A percentile compares a stretch with the other conserved stretches of the same genome.
phyloP scores from a whole-genome alignment of 306 rosid species.

The Prunus campanulata region DNA sequence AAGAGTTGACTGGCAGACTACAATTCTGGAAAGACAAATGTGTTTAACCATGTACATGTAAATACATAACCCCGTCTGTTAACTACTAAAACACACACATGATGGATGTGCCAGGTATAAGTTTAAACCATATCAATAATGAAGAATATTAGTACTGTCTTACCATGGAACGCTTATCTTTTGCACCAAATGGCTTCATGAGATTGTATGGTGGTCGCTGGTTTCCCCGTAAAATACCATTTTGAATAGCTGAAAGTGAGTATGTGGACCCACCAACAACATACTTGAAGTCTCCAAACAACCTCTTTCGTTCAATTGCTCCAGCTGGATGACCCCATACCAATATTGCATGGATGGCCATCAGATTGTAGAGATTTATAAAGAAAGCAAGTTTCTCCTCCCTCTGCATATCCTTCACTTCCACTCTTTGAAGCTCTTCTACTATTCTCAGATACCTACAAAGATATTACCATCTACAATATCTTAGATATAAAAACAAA shows the following conservation, averaged over 20 bases:
- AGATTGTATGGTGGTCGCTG: slow-evolving; percentile 87
- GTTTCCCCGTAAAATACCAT: slow-evolving; percentile 92
- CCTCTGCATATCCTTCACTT: slow-evolving; percentile 59
- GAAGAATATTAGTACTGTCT: slow-evolving; percentile 15
- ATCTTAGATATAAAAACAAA: slow-evolving; percentile 2
- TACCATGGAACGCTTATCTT: slow-evolving; percentile 68
- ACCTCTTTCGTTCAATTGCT: slow-evolving; percentile 69
- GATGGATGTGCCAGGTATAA: background rate
- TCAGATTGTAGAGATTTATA: slow-evolving; percentile 91
- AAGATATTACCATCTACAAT: slow-evolving; percentile 16
- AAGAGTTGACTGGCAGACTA: background rate
- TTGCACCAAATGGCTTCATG: slow-evolving; percentile 81
- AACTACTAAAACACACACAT: background rate
- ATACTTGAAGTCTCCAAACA: slow-evolving; percentile 79
- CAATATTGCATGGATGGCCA: slow-evolving; percentile 84
- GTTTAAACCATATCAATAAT: background rate
- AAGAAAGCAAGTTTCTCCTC: slow-evolving; percentile 94
- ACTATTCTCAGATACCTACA: slow-evolving; percentile 82
- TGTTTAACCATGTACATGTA: background rate
- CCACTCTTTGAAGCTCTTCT: slow-evolving; percentile 93
- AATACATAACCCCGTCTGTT: background rate
- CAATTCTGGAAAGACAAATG: background rate
- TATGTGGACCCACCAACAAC: slow-evolving; percentile 74
- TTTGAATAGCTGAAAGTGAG: slow-evolving; percentile 89
- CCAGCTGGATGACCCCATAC: slow-evolving; percentile 79